Conservation (phyloP, 2,329 filamentous ascomycete species). For the Ploettnerulaceae sp. region DNA sequence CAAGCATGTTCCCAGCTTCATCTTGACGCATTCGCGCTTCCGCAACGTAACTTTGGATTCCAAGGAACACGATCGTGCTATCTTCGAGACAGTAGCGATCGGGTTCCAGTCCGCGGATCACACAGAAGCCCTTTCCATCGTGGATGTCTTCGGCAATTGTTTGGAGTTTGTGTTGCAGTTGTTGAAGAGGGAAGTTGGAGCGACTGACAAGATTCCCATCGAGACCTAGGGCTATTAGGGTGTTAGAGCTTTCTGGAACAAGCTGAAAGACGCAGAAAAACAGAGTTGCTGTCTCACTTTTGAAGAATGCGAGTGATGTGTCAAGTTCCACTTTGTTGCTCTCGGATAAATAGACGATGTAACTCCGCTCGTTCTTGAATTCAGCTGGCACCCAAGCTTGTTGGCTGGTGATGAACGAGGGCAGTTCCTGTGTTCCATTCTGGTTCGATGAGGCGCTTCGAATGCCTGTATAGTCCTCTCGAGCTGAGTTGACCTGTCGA, state of each 20-base stretch:
- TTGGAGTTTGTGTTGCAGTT: constrained; percentile 30
- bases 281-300: constrained; percentile 1
- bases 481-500: too few species aligned
- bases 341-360: background rate
- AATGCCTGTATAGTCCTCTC: too few species aligned
- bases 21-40: constrained; percentile 9
- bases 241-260: too few species aligned
- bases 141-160: constrained; percentile 35
- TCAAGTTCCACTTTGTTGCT: constrained; percentile 8
- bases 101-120: constrained; percentile 38
- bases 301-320: constrained; percentile 6
- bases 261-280: background rate
- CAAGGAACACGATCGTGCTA: constrained; percentile 37
- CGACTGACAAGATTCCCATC: constrained; percentile 9
- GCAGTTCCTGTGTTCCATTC: background rate
- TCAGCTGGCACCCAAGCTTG: background rate
- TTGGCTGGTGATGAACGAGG: background rate
- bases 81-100: constrained; percentile 35
- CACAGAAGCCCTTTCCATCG: constrained; percentile 37
- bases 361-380: background rate
- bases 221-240: constrained; percentile 13
- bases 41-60: constrained; percentile 39
- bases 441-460: too few species aligned
- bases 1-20: constrained; percentile 14
- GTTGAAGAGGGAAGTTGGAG: constrained; percentile 38